Evolutionary conservation across 192 early-diverging fungal species (phyloP).

Genomic region (Funneliformis mosseae): DNA sequence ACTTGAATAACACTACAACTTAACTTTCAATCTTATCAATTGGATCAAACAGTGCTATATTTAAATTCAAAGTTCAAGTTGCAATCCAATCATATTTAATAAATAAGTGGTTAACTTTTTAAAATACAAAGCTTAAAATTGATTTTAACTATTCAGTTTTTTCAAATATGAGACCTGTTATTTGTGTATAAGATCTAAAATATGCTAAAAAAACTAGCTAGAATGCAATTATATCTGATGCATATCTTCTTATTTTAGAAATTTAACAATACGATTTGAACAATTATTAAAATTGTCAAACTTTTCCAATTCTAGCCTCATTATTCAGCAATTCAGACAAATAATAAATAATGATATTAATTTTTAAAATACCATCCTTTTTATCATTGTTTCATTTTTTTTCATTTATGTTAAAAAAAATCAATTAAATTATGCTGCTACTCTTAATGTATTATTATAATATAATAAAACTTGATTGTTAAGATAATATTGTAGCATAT

Average conservation of each 20-base stretch:
- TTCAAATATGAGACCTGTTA: no score
- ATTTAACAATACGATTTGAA: not conserved
- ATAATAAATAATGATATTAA: no score
- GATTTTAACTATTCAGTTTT: no score
- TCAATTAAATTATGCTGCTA: no score
- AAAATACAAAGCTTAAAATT: not conserved
- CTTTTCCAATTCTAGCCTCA: not conserved
- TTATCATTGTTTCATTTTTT: no score
- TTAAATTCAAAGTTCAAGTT: not conserved
- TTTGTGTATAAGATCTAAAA: no score
- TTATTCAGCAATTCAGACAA: no score
- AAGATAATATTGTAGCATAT: not conserved
- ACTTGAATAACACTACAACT: not conserved
- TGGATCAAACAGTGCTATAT: not conserved
- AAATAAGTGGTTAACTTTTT: not conserved
- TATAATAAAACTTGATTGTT: not conserved
- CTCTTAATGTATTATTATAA: not conserved
- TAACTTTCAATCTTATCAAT: not conserved
- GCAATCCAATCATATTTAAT: not conserved
- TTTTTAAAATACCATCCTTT: no score
- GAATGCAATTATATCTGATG: no score
- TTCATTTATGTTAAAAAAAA: no score
- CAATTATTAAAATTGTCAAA: not conserved
- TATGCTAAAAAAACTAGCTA: no score
- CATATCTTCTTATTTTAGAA: not conserved